Evolutionary conservation across 2,329 filamentous ascomycete genomes (phyloP), one percentile per base, ranked within the genome.

Genomic region (Nannizziopsis barbatae): DNA sequence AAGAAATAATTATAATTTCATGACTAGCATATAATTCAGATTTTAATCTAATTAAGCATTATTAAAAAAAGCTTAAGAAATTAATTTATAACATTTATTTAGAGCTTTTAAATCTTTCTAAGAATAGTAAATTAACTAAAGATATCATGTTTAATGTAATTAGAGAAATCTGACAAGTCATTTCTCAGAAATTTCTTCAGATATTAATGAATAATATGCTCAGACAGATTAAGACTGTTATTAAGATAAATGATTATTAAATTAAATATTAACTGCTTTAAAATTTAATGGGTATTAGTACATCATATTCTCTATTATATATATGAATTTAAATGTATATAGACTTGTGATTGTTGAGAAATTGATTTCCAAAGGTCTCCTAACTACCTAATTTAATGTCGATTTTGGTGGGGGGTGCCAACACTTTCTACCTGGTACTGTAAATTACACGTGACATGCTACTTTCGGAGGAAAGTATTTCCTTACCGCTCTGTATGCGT

Each of bases 21-120:
- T 57, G 50, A 42, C 53, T 48, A 0, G n/a, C 36, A 11, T 57
- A 59, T 48, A 59, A 53, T 3, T 53, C 55, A 40, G 54, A 60
- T 47, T 47, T 60, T 1, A 57, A 55, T 39, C 43, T 50, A 32
- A 58, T 57, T 49, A 52, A 60, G 41, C 53, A 52, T 47, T 42
- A 37, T 12, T 60, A 45, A 57, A 49, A 51, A 11, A 56, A 38
- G 45, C 44, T 60, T 14, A 59, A 60, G 32, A 3, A 37, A 22
- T 17, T 15, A 5, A 27, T 45, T 2, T 49, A 49, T 49, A 42
- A 12, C 8, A 1, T 10, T 17, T 15, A 49, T 30, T 31, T 41
- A 36, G 45, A 48, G 1, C 33, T 48, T 15, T 6, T 30, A 35
- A 2, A 42, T 31, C 30, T 36, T 36, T n/a, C 20, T 33, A 2